These are phyloP conservation scores for Neurospora discreta DNA, from an alignment of 495 filamentous ascomycete genomes.

Conservation along the genomic window DNA sequence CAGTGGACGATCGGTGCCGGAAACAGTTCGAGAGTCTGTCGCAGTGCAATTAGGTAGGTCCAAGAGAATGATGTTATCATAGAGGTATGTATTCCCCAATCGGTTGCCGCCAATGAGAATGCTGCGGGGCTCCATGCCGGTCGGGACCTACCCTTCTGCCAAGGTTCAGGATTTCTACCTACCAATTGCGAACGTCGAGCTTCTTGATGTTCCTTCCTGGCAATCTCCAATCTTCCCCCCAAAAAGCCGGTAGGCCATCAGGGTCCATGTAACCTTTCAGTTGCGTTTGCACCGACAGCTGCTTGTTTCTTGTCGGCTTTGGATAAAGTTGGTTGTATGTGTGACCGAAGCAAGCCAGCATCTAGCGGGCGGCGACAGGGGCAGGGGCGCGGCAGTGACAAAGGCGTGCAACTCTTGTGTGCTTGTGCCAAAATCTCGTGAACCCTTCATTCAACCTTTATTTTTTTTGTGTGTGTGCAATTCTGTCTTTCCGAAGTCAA, in stretches of 20 bases:
- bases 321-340: neutral
- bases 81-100: too few species aligned
- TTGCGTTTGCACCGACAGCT: neutral
- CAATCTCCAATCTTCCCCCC: neutral
- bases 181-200: neutral
- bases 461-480: neutral
- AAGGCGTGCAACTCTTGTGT: neutral
- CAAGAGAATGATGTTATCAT: slow-evolving; percentile 22
- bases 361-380: neutral
- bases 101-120: slow-evolving; percentile 8
- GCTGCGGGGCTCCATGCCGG: neutral
- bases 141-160: neutral
- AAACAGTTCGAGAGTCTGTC: slow-evolving; percentile 3
- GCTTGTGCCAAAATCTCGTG: neutral
- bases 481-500: neutral
- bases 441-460: neutral
- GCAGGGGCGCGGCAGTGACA: neutral
- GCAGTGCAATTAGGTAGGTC: neutral
- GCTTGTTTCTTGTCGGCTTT: neutral
- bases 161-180: neutral
- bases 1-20: slow-evolving; percentile 3
- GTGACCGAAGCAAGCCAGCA: neutral
- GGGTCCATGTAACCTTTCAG: neutral
- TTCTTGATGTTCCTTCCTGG: neutral
- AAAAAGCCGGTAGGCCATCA: neutral